Evolutionary conservation across 169 alveolate species (phyloP), one percentile per base, ranked within the genome.

Genomic region (Plasmodium cynomolgi): DNA sequence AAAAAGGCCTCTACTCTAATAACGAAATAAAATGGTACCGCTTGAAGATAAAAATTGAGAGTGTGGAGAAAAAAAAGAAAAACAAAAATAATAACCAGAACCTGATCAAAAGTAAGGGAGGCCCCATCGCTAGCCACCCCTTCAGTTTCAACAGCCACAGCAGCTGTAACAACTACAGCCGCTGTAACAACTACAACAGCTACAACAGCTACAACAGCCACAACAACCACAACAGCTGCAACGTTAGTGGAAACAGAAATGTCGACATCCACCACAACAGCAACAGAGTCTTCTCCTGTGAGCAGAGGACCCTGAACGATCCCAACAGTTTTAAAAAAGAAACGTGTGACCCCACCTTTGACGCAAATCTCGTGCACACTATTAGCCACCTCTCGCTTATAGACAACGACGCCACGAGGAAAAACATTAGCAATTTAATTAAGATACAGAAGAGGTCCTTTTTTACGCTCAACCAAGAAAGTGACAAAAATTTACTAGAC

Each of bases 21-120:
- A 86, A 86, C 44, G 93, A 77, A 74, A 56, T 58, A 31, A 86
- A 86, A 34, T 86, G 93, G 93, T 77, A 79, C 62, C 93, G 86
- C 79, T 34, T 86, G 81, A 86, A 74, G 68, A 74, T 86, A 33
- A 86, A 86, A 75, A 86, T 86, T 50, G 93, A 86, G 41, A 79
- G 71, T 23, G 81, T 58, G 4, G 86, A 56, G 68, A 86, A 86
- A 75, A 75, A 86, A 68, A 86, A 86, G 31, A 85, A 33, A 74
- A 85, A 54, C 26, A 11, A 83, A 26, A 75, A 20, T 20, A 33
- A 37, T 23, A 56, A 56, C n/a, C 72, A 56, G 2, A 23, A 68
- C 31, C 15, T 68, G 15, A 68, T 0, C 37, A 68, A 23, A 68
- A 9, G 37, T 68, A 68, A 68, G 4, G 37, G n/a, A 8, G 9